A percentile compares a stretch with the other conserved stretches of the same genome.
phyloP scores from a whole-genome alignment of 768 basidiomycete genomes.

The Suillus occidentalis region DNA sequence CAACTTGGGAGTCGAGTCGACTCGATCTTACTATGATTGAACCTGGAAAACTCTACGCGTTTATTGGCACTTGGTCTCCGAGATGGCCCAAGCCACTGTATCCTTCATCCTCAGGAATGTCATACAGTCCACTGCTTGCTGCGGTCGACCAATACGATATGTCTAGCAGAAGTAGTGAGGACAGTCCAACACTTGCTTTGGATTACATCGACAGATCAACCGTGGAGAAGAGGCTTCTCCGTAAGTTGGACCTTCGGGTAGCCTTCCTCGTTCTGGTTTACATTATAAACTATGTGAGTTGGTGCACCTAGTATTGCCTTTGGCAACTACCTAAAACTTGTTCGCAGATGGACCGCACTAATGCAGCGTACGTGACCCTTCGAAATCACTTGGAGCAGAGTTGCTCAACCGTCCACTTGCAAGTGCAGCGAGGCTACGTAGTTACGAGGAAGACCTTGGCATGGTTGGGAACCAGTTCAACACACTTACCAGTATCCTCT shows the following conservation, averaged over 20 bases:
- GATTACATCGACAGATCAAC: conserved; percentile 30
- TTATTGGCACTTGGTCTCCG: neutral
- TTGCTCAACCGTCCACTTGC: neutral
- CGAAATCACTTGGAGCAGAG: neutral
- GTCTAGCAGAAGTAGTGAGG: neutral
- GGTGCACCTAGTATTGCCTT: neutral
- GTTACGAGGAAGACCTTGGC: conserved; percentile 66
- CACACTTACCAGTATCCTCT: conserved; percentile 64
- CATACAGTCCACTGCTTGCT: neutral
- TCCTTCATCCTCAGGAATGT: neutral
- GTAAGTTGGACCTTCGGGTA: conserved; percentile 44
- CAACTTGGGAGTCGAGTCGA: neutral
- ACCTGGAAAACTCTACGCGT: neutral
- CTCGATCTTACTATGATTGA: neutral
- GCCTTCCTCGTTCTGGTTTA: conserved; percentile 46
- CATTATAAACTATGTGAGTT: conserved; percentile 46
- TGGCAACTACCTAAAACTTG: conserved; percentile 1
- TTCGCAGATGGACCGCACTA: conserved; percentile 63
- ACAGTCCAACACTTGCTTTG: neutral
- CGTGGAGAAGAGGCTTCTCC: conserved; percentile 44
- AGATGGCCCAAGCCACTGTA: neutral
- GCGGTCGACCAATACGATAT: neutral
- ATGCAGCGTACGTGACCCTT: conserved; percentile 48
- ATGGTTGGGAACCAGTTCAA: conserved; percentile 62
- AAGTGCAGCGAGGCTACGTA: conserved; percentile 69